Evolutionary conservation across 331 rosid genomes (phyloP).

Genomic region (Pyracantha coccinea): DNA sequence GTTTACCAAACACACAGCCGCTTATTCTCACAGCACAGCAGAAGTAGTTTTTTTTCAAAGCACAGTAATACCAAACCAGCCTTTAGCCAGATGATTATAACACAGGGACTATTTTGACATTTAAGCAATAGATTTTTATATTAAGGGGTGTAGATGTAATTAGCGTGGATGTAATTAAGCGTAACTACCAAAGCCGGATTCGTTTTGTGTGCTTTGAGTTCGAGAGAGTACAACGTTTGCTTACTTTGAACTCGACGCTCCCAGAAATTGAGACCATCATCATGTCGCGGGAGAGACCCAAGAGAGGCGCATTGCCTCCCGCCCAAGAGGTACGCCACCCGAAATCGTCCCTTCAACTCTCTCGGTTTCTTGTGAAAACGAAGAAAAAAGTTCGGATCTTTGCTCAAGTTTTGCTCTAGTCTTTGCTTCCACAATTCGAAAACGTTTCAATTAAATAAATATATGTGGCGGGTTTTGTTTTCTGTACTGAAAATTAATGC

Average conservation of each 20-base stretch:
- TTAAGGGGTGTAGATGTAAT: not conserved
- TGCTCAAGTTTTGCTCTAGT: not conserved
- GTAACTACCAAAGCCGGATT: not conserved
- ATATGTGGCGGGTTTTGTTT: not conserved
- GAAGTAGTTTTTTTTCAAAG: no score
- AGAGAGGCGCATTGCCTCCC: slow-evolving; percentile 62
- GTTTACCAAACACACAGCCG: no score
- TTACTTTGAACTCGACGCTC: not conserved
- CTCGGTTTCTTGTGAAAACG: not conserved
- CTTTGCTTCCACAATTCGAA: not conserved
- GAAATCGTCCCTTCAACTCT: not conserved
- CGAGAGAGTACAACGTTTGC: slow-evolving; percentile 2
- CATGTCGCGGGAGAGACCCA: slow-evolving; percentile 82
- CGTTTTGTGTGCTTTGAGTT: not conserved
- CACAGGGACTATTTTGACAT: no score
- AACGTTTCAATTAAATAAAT: not conserved
- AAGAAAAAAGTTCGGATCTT: not conserved
- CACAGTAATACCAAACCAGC: no score
- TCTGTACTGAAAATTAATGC: not conserved
- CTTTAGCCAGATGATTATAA: no score
- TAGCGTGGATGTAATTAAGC: not conserved
- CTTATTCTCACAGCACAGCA: no score
- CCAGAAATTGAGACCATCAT: slow-evolving; percentile 15
- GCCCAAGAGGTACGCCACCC: slow-evolving; percentile 53
- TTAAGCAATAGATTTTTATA: no score